These are phyloP conservation scores for Leccinellum luteum DNA, from an alignment of 768 basidiomycete species.

Conservation along the genomic window DNA sequence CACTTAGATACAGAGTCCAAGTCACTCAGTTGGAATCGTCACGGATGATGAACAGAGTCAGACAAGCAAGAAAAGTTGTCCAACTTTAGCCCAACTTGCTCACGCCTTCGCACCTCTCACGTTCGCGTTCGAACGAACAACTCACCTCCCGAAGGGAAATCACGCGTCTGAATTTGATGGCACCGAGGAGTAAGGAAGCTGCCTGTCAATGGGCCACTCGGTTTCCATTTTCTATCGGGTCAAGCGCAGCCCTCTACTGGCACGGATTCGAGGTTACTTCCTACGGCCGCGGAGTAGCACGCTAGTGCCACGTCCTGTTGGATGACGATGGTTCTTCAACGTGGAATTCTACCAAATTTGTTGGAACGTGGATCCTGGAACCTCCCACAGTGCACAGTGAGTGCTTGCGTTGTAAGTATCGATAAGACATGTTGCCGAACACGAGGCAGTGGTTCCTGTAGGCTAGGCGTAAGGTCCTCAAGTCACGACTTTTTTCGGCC, in stretches of 20 bases:
- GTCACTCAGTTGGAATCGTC: too few species aligned
- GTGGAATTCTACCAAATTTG: neutral
- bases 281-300: neutral
- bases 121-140: neutral
- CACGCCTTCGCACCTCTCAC: neutral
- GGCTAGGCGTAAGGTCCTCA: neutral
- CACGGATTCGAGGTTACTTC: neutral
- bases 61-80: neutral
- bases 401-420: neutral
- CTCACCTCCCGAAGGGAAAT: neutral
- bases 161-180: neutral
- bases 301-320: neutral
- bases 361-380: neutral
- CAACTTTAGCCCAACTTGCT: neutral
- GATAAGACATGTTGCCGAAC: neutral
- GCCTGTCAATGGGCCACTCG: too few species aligned
- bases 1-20: too few species aligned
- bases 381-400: neutral
- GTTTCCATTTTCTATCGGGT: too few species aligned
- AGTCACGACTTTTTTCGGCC: neutral
- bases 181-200: too few species aligned
- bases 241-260: too few species aligned
- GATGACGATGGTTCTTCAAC: neutral
- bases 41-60: too few species aligned
- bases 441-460: neutral